Evolutionary conservation across 768 basidiomycete species (phyloP).

Genomic region (Daedaleopsis sinensis): DNA sequence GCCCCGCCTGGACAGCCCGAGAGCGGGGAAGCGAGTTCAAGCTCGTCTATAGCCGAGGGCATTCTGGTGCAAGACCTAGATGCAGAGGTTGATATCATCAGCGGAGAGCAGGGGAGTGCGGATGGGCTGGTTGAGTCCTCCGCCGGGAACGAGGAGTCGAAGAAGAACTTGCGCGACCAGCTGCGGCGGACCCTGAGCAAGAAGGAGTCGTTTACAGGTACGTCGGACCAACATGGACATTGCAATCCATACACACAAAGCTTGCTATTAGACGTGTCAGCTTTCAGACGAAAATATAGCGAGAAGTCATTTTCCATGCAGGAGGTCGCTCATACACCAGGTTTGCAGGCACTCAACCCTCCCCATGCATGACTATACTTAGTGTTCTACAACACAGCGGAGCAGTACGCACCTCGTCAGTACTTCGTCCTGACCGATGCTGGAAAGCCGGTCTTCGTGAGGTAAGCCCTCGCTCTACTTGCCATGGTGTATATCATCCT

Average conservation of each 20-base stretch:
- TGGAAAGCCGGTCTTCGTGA: conserved; percentile 95
- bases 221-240: conserved; percentile 1
- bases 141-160: conserved; percentile 56
- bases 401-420: conserved; percentile 38
- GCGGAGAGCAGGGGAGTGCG: conserved; percentile 55
- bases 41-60: conserved; percentile 70
- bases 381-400: conserved; percentile 7
- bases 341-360: conserved; percentile 24
- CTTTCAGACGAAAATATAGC: conserved; percentile 1
- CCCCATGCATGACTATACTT: background rate
- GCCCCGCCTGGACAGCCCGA: conserved; percentile 1
- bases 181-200: conserved; percentile 66
- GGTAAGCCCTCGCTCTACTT: conserved; percentile 44
- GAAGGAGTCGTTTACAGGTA: conserved; percentile 54
- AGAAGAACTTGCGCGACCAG: conserved; percentile 70
- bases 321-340: conserved; percentile 44
- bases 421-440: conserved; percentile 95
- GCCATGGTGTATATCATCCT: background rate
- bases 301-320: conserved; percentile 32
- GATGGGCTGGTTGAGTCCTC: conserved; percentile 46
- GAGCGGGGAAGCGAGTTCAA: conserved; percentile 39
- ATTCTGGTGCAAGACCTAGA: conserved; percentile 75
- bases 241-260: background rate
- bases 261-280: background rate
- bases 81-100: conserved; percentile 56